Evolutionary conservation across 371 early-diverging fungal genomes (phyloP), one percentile per base, ranked within the genome.

Genomic region (Mucor racemosus): DNA sequence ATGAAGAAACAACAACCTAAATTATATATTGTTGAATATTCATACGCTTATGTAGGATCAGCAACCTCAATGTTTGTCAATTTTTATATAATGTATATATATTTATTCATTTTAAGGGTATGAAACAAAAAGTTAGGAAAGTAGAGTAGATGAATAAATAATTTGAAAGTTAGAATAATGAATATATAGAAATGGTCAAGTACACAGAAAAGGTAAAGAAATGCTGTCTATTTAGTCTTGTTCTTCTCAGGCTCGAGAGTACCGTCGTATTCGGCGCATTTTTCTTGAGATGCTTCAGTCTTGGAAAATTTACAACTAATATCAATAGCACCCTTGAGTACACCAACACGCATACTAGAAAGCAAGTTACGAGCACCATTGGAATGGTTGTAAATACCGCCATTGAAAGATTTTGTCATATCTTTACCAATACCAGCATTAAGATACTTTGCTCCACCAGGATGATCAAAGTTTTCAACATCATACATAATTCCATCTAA

Each of bases 401-500:
- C 97, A 65, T 94, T 94, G 76, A 97, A 96, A 0, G 91, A 81
- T 6, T 82, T 82, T 15, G 95, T 91, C 84, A 91, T 87, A 69
- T 97, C 95, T 73, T 90, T 90, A 60, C 97, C 97, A 39, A 94
- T 75, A 55, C 82, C 86, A 38, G 86, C 71, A 57, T 84, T 82
- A 66, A 97, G 74, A 64, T 93, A 91, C 55, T 90, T 87, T 59
- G 81, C 85, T 65, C 97, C 97, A 58, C 95, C 96, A 26, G 98
- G 98, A 71, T 98, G 98, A 58, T 95, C 90, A 78, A 98, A 98
- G 42, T 90, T 73, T 55, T 88, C 85, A 33, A 98, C 91, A 74
- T 98, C 97, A 75, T 97, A 95, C 56, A 97, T 85, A 48, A 91
- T 83, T 44, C 92, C 93, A 60, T 95, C 95, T 60, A 98, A 87